A percentile compares a stretch with the other conserved stretches of the same genome.
Conservation (phyloP, 108 stramenopile species). For the Nitzschia sp. region DNA sequence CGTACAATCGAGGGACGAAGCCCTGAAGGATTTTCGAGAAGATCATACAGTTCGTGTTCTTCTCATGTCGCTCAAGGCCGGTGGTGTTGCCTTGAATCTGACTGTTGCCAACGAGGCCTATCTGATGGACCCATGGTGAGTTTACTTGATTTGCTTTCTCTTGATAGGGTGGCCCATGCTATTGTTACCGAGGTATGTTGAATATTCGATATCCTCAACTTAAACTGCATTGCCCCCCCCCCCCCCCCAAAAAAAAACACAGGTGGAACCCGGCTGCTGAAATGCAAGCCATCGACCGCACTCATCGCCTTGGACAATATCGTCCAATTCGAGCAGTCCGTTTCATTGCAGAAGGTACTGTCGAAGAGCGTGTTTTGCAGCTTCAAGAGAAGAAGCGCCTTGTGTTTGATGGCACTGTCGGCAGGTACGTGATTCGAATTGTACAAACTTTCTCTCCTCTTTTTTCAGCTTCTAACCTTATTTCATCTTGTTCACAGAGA, state of each 20-base stretch:
- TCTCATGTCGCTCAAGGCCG: constrained; percentile 95
- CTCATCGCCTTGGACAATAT: constrained; percentile 95
- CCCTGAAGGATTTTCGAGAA: constrained; percentile 83
- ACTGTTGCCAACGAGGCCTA: constrained; percentile 93
- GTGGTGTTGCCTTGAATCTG: constrained; percentile 95
- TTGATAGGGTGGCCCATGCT: no score
- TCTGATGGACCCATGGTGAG: constrained; percentile 94
- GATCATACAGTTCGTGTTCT: constrained; percentile 86
- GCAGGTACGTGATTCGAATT: no score
- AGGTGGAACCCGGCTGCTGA: constrained; percentile 89
- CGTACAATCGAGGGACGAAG: constrained; percentile 83
- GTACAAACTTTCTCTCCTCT: not conserved
- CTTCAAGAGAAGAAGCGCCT: constrained; percentile 97
- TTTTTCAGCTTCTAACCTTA: not conserved
- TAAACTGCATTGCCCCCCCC: no score
- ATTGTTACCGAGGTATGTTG: no score
- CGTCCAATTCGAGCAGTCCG: constrained; percentile 93
- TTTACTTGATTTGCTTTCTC: no score
- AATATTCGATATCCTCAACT: no score
- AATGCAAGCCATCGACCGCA: constrained; percentile 98
- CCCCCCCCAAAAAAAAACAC: not conserved
- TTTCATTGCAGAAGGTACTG: constrained; percentile 95
- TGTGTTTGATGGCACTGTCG: constrained; percentile 97
- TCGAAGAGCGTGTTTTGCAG: constrained; percentile 96
- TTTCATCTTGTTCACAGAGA: constrained; percentile 36